Percentiles rank a stretch among this genome's conserved stretches.
phyloP scores from a whole-genome alignment of 106 monocot species.

The Dioscorea alata region DNA sequence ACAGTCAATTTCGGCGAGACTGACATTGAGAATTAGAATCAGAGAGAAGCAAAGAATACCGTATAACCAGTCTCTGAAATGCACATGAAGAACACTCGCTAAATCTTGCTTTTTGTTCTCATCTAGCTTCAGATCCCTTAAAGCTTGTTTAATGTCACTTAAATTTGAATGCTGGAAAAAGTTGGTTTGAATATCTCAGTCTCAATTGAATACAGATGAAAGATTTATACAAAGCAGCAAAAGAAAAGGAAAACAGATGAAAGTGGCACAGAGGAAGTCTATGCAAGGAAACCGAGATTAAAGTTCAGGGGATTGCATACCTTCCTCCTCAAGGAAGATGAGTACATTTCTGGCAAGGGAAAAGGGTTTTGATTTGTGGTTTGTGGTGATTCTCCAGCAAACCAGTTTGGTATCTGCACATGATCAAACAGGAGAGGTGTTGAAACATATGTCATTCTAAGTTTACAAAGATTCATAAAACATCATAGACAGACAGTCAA shows the following conservation, averaged over 20 bases:
- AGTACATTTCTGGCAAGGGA: conserved; percentile 55
- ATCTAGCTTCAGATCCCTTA: conserved; percentile 56
- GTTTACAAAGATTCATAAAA: neutral
- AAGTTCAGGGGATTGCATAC: conserved; percentile 15
- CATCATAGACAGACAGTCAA: neutral
- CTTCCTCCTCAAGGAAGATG: conserved; percentile 43
- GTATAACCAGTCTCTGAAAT: conserved; percentile 90
- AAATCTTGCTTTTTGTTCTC: conserved; percentile 60
- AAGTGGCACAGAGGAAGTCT: neutral
- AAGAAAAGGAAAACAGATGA: neutral
- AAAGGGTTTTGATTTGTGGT: conserved; percentile 56
- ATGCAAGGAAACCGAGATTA: neutral
- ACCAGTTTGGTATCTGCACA: conserved; percentile 67
- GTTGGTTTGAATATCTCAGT: neutral
- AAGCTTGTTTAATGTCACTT: conserved; percentile 58
- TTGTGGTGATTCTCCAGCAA: conserved; percentile 29
- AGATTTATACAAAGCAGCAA: neutral
- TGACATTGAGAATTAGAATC: neutral
- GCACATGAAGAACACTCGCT: conserved; percentile 56
- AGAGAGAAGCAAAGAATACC: conserved; percentile 30
- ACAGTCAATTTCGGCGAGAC: neutral
- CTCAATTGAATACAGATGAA: neutral
- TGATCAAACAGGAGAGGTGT: neutral
- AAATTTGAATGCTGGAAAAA: conserved; percentile 37
- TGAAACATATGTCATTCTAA: neutral